phyloP scores from a whole-genome alignment of 768 basidiomycete genomes.

The Pholiota microspora region DNA sequence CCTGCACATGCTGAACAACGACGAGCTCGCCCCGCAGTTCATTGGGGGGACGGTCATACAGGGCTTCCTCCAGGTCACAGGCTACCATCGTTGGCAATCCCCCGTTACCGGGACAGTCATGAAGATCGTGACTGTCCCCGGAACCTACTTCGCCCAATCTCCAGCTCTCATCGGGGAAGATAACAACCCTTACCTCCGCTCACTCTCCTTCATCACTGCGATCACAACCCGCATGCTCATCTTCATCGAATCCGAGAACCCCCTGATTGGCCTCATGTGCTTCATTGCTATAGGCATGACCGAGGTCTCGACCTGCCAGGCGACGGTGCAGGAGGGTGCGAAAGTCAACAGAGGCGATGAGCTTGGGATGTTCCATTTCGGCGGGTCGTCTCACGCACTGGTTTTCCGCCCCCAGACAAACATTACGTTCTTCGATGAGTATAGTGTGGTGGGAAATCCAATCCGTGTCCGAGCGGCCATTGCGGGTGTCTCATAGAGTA shows the following conservation, averaged over 20 bases:
- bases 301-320: conserved; percentile 61
- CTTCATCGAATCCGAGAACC: conserved; percentile 53
- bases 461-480: too few relatives aligned
- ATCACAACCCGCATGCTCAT: conserved; percentile 50
- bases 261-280: conserved; percentile 52
- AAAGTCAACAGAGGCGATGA: conserved; percentile 51
- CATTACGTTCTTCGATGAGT: background rate
- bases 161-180: conserved; percentile 8
- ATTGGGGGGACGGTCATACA: conserved; percentile 54
- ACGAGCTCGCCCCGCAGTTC: conserved; percentile 32
- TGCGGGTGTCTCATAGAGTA: too few relatives aligned
- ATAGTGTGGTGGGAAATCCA: too few relatives aligned
- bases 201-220: conserved; percentile 23
- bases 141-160: conserved; percentile 43
- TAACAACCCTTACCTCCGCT: conserved; percentile 5
- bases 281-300: conserved; percentile 60
- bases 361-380: conserved; percentile 61
- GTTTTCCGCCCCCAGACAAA: conserved; percentile 13
- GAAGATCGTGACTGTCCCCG: conserved; percentile 43
- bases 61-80: conserved; percentile 51
- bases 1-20: conserved; percentile 47
- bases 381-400: conserved; percentile 14
- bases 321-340: conserved; percentile 44
- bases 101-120: conserved; percentile 48
- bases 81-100: conserved; percentile 64